phyloP scores from a whole-genome alignment of 257 asterid genomes.

The Sherardia arvensis region DNA sequence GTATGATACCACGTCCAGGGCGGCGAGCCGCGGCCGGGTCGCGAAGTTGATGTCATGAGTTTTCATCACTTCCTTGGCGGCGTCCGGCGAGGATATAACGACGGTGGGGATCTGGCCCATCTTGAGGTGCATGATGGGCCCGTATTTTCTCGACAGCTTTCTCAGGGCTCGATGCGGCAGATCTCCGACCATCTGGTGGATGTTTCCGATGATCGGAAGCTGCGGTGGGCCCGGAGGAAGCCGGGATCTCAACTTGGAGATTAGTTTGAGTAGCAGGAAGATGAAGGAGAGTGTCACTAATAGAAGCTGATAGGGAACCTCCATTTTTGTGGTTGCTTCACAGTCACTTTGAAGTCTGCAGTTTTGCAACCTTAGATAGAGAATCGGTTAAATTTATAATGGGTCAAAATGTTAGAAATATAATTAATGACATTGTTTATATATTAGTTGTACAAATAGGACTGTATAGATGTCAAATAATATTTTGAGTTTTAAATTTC shows the following conservation, averaged over 20 bases:
- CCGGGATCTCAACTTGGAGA: neutral
- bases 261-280: neutral
- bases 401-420: neutral
- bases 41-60: conserved; percentile 15
- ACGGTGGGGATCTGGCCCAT: conserved; percentile 16
- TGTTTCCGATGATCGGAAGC: conserved; percentile 9
- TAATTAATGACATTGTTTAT: neutral
- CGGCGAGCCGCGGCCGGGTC: conserved; percentile 8
- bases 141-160: conserved; percentile 9
- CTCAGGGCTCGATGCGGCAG: conserved; percentile 6
- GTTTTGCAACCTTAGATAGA: neutral
- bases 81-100: conserved; percentile 15
- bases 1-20: neutral
- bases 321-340: neutral
- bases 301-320: neutral
- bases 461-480: too few species aligned
- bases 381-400: neutral
- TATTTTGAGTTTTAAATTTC: too few species aligned
- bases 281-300: neutral
- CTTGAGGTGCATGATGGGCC: conserved; percentile 14
- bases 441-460: too few species aligned
- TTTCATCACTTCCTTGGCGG: conserved; percentile 13
- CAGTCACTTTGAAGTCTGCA: neutral
- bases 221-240: conserved; percentile 3
- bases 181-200: conserved; percentile 10